phyloP scores from a whole-genome alignment of 495 filamentous ascomycete species.

The Neurospora sp. region DNA sequence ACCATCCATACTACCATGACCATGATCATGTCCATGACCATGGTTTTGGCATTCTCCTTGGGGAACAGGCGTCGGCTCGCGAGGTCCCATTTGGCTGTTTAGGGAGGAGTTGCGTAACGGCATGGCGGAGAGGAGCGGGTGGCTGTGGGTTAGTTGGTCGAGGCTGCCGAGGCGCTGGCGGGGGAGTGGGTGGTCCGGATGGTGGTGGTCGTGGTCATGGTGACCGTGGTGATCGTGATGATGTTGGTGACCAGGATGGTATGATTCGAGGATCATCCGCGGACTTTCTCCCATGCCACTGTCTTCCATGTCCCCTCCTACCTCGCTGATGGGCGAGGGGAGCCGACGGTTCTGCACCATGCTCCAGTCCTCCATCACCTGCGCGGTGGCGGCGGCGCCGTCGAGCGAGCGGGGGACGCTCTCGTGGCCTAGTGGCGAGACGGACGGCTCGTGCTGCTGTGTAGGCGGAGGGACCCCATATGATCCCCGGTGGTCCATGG shows the following conservation, averaged over 20 bases:
- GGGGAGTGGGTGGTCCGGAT: conserved; percentile 11
- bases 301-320: conserved; percentile 38
- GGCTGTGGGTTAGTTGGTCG: conserved; percentile 25
- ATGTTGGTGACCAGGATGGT: conserved; percentile 6
- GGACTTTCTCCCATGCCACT: conserved; percentile 17
- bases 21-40: neutral
- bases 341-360: conserved; percentile 45
- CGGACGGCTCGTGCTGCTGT: conserved; percentile 15
- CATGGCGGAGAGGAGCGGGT: conserved; percentile 20
- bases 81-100: neutral
- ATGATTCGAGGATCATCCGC: conserved; percentile 29
- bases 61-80: neutral
- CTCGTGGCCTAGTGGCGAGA: conserved; percentile 11
- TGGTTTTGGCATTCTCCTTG: conserved; percentile 2
- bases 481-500: neutral
- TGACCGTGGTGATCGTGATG: conserved; percentile 10
- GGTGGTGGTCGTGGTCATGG: conserved; percentile 12
- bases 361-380: conserved; percentile 35
- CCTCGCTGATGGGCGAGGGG: conserved; percentile 64
- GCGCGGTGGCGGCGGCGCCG: conserved; percentile 18
- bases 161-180: conserved; percentile 4
- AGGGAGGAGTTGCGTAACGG: conserved; percentile 5
- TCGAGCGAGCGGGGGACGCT: conserved; percentile 28
- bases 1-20: conserved; percentile 15
- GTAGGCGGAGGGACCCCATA: conserved; percentile 21